Evolutionary conservation across 345 rosid species (phyloP), one percentile per base, ranked within the genome.

Genomic region (Aquilaria yunnanensis): DNA sequence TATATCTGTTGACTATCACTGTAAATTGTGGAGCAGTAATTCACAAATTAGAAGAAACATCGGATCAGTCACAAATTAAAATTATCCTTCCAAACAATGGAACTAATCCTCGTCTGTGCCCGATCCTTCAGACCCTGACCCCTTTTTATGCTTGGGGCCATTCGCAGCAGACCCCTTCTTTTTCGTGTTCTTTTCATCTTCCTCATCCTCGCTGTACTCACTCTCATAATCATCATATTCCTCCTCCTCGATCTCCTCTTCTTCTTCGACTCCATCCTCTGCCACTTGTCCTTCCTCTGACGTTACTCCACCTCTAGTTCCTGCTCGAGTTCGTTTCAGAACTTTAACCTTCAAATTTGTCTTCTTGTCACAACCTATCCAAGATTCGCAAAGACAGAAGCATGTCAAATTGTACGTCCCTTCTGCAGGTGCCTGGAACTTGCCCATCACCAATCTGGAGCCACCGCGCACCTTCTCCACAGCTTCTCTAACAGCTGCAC

Each of bases 181-280:
- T 67, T 83, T 90, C 14, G 70, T 75, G 65, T 81, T 84, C 67
- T 72, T 78, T 45, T 86, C 88, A 23, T 82, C 95, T 31, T 79
- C 92, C 73, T 94, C 99, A 32, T 94, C 96, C 75, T 88, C 96
- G 33, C 96, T 87, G 74, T 94, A 90, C 72, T 90, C 97, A 53
- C 97, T 88, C 78, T 90, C 97, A 10, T 90, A 88, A 76, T 94
- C 95, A 3, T 86, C 91, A 5, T 79, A 87, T 47, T 87, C 97
- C 78, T 89, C 99, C 66, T 94, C 96, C 33, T 88, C 92, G 49
- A 67, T 72, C 83, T 88, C 96, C 70, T 86, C 97, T 70, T 90
- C 99, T 83, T 94, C 96, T 70, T 94, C 99, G 48, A 79, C 61
- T 52, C 95, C 99, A 14, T 94, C 99, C 67, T 88, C 99, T 60